Evolutionary conservation across 1,139 yeast species (phyloP), one percentile per base, ranked within the genome.

Genomic region (Suhomyces guaymorum): DNA sequence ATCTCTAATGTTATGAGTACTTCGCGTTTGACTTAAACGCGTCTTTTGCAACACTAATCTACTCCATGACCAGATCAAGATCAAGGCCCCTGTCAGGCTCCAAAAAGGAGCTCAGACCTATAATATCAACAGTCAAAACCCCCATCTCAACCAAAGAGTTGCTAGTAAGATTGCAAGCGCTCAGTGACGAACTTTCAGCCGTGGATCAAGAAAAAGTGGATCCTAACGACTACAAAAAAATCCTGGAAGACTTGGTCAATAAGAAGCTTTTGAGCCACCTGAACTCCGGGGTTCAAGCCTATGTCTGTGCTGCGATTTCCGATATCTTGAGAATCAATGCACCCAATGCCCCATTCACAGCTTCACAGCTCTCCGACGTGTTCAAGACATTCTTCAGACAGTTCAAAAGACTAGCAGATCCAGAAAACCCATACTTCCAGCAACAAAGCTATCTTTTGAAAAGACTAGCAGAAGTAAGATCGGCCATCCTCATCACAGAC

Each of bases 291-390:
- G 80, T 89, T 3, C 84, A 81, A 46, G 80, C 90, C 0, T 78
- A 71, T 41, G 74, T 75, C 2, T 81, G 94, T 12, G 83, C 95
- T 51, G 80, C 94, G 43, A 48, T 89, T 8, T 73, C 90, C 3
- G 96, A 89, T 55, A 66, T 90, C 10, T 60, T 90, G 27, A 70
- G 96, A 41, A 60, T 89, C 8, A 82, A 73, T 54, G 97, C 96
- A 0, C 97, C 97, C 0, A 87, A 89, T 57, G 96, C 97, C 4
- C 97, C 97, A 5, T 89, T 75, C 57, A 78, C 86, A 2, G 79
- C 80, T 22, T 47, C 63, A 1, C 82, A 84, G 44, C 62, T 89
- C 20, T 65, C 79, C 1, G 78, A 71, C 18, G 69, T 82, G n/a
- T 83, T 84, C 61, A 73, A 67, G 43, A 62, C 81, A 5, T 78